Evolutionary conservation across 192 early-diverging fungal genomes (phyloP).

Genomic region (Coemansia sp.): DNA sequence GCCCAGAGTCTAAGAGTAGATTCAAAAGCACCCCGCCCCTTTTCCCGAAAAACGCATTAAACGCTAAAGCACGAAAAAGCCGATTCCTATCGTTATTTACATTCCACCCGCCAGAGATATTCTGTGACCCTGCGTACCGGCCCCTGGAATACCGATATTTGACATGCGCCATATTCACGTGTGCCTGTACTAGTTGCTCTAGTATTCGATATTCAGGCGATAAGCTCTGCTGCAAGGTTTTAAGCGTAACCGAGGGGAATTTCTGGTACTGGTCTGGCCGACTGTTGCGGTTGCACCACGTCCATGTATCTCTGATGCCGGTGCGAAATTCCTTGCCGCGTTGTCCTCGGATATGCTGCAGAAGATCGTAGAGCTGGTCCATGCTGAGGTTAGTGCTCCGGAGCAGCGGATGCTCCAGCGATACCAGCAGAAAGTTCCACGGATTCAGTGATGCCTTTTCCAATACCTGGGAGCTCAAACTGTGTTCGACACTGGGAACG

Average conservation of each 20-base stretch:
- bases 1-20: background rate
- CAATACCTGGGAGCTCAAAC: background rate
- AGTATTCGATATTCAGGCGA: background rate
- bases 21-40: conserved; percentile 21
- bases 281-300: background rate
- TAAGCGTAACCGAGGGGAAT: background rate
- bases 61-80: conserved; percentile 11
- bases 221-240: background rate
- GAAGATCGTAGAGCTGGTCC: background rate
- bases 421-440: conserved; percentile 3
- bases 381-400: background rate
- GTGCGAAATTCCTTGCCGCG: background rate
- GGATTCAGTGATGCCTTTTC: background rate
- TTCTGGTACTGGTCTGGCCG: background rate
- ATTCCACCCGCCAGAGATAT: background rate
- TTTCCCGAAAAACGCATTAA: conserved; percentile 2
- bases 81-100: conserved; percentile 2
- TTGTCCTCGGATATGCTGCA: background rate
- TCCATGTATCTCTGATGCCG: background rate
- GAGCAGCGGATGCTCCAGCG: background rate
- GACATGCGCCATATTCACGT: conserved; percentile 15
- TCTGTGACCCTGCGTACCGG: conserved; percentile 8
- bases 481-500: background rate
- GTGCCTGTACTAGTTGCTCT: conserved; percentile 18
- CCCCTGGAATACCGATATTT: conserved; percentile 21